Conservation (phyloP, 108 stramenopile species). For the Skeletonema tropicum region DNA sequence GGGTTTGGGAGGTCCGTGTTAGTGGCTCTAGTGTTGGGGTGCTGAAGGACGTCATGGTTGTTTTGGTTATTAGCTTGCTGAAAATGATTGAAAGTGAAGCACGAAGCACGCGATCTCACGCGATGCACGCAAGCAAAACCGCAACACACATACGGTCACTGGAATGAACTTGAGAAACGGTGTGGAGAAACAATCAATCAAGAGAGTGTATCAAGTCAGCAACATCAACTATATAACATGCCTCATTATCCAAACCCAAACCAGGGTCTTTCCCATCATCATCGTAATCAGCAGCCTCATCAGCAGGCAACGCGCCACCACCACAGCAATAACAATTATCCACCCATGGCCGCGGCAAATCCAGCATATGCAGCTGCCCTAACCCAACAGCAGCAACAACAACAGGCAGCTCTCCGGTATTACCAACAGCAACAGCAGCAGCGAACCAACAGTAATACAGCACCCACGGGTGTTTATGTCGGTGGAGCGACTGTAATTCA, state of each 20-base stretch:
- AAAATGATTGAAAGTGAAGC: too few relatives aligned
- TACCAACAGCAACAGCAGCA: conserved; percentile 5
- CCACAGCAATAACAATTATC: background rate
- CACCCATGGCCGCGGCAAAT: conserved; percentile 6
- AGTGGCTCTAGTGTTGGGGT: background rate
- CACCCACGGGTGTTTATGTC: background rate
- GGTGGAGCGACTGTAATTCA: background rate
- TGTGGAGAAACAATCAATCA: conserved; percentile 1
- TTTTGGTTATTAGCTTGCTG: too few relatives aligned
- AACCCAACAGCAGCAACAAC: conserved; percentile 15
- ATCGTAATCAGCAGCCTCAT: too few relatives aligned
- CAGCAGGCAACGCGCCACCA: too few relatives aligned
- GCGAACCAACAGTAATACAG: background rate
- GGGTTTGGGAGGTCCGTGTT: conserved; percentile 52
- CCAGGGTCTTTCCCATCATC: too few relatives aligned
- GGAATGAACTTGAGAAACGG: conserved; percentile 1
- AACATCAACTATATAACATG: background rate
- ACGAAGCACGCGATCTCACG: too few relatives aligned
- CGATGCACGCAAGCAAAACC: too few relatives aligned
- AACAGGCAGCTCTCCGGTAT: conserved; percentile 9
- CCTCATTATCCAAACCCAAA: too few relatives aligned
- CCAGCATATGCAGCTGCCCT: conserved; percentile 8
- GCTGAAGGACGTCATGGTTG: background rate
- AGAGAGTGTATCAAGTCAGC: background rate
- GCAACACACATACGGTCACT: background rate